phyloP scores from a whole-genome alignment of 2,329 filamentous ascomycete genomes.

The Fusarium sp. region DNA sequence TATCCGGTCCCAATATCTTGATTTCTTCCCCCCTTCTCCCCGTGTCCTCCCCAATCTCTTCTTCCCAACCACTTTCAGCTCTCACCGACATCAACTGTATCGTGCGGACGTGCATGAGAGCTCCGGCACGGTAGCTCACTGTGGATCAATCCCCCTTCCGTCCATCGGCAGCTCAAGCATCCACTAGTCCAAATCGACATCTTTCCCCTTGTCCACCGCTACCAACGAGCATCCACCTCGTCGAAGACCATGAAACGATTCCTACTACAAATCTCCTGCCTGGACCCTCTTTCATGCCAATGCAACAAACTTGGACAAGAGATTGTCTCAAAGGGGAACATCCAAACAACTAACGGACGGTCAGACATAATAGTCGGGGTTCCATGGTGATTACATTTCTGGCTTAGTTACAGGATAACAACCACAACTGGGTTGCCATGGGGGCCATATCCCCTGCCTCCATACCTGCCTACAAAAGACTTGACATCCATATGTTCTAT shows the following conservation, averaged over 20 bases:
- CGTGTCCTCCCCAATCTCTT: neutral
- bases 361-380: neutral
- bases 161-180: conserved; percentile 22
- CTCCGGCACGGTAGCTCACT: neutral
- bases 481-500: conserved; percentile 3
- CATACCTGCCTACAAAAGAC: neutral
- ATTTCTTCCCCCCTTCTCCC: neutral
- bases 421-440: neutral
- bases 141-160: neutral
- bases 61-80: neutral
- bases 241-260: conserved; percentile 23
- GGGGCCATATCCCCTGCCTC: neutral
- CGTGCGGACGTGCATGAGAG: conserved; percentile 5
- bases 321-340: neutral
- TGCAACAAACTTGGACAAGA: neutral
- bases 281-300: conserved; percentile 5
- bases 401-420: conserved; percentile 3
- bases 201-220: neutral
- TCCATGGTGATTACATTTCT: neutral
- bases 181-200: conserved; percentile 16
- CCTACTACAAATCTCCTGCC: conserved; percentile 18
- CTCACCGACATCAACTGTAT: conserved; percentile 33
- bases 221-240: conserved; percentile 17
- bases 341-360: neutral
- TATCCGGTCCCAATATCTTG: conserved; percentile 5